Evolutionary conservation across 2,329 filamentous ascomycete species (phyloP).

Genomic region (Orbilia oligospora): DNA sequence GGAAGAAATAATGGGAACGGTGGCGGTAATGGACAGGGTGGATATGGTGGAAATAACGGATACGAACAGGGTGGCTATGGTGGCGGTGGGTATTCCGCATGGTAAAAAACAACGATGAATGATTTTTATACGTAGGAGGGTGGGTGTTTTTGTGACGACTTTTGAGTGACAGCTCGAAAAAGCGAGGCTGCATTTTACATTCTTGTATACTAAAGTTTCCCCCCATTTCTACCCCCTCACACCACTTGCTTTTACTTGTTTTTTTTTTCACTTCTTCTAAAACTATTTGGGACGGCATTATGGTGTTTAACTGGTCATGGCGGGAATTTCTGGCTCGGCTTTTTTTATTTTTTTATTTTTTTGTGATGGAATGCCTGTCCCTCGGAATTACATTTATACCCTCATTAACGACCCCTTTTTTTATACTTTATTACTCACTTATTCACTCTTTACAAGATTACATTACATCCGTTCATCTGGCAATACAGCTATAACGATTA

Average conservation of each 20-base stretch:
- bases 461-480: too few species aligned
- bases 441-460: conserved; percentile 21
- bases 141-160: neutral
- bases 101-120: conserved; percentile 20
- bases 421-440: conserved; percentile 27
- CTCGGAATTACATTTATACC: conserved; percentile 38
- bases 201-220: conserved; percentile 5
- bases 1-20: conserved; percentile 16
- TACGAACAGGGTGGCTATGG: conserved; percentile 37
- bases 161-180: conserved; percentile 6
- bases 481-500: too few species aligned
- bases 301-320: conserved; percentile 46
- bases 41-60: conserved; percentile 30
- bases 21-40: neutral
- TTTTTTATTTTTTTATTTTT: conserved; percentile 22
- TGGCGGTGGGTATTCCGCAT: conserved; percentile 31
- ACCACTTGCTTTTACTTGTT: neutral
- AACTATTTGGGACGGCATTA: conserved; percentile 35
- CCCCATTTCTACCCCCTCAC: neutral
- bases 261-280: conserved; percentile 6
- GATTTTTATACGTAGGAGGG: conserved; percentile 2
- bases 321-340: conserved; percentile 17
- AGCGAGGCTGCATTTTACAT: neutral
- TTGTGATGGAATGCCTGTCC: conserved; percentile 30
- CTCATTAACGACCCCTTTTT: conserved; percentile 53